A percentile compares a stretch with the other conserved stretches of the same genome.
These are phyloP conservation scores for Saitozyma sp. DNA, from an alignment of 768 basidiomycete species.

Conservation along the genomic window DNA sequence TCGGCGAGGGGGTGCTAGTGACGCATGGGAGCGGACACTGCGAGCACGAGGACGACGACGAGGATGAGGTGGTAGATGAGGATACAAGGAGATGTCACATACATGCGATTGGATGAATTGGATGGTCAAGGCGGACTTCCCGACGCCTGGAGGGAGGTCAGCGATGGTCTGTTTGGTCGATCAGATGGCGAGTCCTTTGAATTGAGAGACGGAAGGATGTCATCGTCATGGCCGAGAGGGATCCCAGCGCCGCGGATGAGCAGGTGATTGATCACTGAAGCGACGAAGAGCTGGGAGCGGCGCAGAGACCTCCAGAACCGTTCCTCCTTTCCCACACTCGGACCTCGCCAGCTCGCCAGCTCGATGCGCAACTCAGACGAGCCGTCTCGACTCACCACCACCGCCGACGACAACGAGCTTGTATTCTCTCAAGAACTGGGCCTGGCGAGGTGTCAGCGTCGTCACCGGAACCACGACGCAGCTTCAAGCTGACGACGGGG, in stretches of 20 bases:
- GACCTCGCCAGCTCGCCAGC: too few relatives aligned
- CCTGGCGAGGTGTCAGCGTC: constrained; percentile 28
- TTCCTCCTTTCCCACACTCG: too few relatives aligned
- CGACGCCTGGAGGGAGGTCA: constrained; percentile 58
- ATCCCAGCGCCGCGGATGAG: too few relatives aligned
- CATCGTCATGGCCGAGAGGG: too few relatives aligned
- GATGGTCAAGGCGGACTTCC: constrained; percentile 91
- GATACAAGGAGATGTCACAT: constrained; percentile 5
- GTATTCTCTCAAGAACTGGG: constrained; percentile 78
- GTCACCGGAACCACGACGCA: not conserved
- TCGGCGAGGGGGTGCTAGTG: too few relatives aligned
- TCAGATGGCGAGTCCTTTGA: too few relatives aligned
- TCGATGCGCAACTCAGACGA: too few relatives aligned
- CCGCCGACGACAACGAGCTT: constrained; percentile 98
- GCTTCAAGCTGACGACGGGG: not conserved
- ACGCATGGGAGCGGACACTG: not conserved
- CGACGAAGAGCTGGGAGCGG: too few relatives aligned
- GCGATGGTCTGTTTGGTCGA: not conserved
- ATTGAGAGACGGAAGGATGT: too few relatives aligned
- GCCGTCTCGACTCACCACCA: constrained; percentile 64
- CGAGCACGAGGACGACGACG: not conserved
- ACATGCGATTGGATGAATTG: constrained; percentile 81
- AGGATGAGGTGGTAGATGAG: not conserved
- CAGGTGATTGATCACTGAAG: too few relatives aligned
- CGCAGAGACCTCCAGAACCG: too few relatives aligned